These are phyloP conservation scores for Stephania japonica DNA, from an alignment of 164 flowering plant species.

Conservation along the genomic window DNA sequence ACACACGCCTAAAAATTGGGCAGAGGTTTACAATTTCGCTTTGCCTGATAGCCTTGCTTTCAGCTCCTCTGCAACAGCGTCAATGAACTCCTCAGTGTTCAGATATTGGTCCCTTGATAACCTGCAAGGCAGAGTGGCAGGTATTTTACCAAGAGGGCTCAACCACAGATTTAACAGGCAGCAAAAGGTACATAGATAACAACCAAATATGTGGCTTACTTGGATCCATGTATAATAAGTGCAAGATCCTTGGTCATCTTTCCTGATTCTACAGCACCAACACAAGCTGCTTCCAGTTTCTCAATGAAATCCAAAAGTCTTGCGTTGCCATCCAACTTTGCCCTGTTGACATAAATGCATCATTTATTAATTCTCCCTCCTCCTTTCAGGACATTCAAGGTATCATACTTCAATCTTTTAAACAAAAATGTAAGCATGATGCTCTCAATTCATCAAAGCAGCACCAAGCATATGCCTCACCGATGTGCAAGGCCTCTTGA, in stretches of 20 bases:
- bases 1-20: constrained; percentile 11
- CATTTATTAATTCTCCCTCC: not conserved
- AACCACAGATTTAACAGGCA: not conserved
- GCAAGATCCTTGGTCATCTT: constrained; percentile 98
- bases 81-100: constrained; percentile 88
- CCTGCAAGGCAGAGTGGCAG: constrained; percentile 28
- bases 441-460: not conserved
- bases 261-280: constrained; percentile 81
- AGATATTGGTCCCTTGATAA: constrained; percentile 57
- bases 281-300: constrained; percentile 80
- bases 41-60: constrained; percentile 50
- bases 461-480: constrained; percentile 21
- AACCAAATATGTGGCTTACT: constrained; percentile 29
- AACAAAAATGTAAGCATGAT: not conserved
- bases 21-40: constrained; percentile 26
- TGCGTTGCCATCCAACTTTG: constrained; percentile 71
- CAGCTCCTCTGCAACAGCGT: constrained; percentile 83
- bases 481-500: constrained; percentile 94
- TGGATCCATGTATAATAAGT: constrained; percentile 75
- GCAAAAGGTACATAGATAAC: not conserved
- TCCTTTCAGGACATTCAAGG: not conserved
- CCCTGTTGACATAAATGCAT: constrained; percentile 37
- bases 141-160: not conserved
- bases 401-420: not conserved
- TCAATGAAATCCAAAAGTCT: constrained; percentile 61